Percentiles rank a stretch among this genome's conserved stretches.
Evolutionary conservation across 805 yeast species (phyloP).

Genomic region (Candida orba): DNA sequence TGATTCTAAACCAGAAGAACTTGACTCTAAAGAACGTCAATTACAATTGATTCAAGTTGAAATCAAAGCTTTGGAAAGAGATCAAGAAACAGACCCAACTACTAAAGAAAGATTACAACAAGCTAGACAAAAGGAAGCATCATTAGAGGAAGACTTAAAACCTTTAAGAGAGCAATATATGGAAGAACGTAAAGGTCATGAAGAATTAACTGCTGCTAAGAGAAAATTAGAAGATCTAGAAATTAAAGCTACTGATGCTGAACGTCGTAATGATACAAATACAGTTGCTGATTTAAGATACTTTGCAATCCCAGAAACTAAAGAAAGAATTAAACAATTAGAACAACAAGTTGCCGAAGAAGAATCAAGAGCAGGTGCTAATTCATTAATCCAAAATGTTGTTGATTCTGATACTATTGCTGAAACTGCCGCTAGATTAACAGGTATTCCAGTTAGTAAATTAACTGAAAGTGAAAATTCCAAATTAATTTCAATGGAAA

Average conservation of each 20-base stretch:
- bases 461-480: slow-evolving; percentile 92
- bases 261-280: slow-evolving; percentile 90
- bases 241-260: slow-evolving; percentile 91
- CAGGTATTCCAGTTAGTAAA: slow-evolving; percentile 95
- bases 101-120: slow-evolving; percentile 80
- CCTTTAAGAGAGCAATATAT: slow-evolving; percentile 83
- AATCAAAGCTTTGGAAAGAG: slow-evolving; percentile 94
- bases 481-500: slow-evolving; percentile 92
- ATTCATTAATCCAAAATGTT: slow-evolving; percentile 74
- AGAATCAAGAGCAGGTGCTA: slow-evolving; percentile 50
- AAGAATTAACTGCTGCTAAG: slow-evolving; percentile 82
- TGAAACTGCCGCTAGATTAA: slow-evolving; percentile 94
- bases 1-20: slow-evolving; percentile 95
- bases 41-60: slow-evolving; percentile 89
- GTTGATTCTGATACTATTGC: slow-evolving; percentile 90
- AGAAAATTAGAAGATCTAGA: slow-evolving; percentile 88
- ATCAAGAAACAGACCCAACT: slow-evolving; percentile 71
- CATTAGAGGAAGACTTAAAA: slow-evolving; percentile 72
- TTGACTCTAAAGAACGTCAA: slow-evolving; percentile 90
- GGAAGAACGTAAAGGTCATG: slow-evolving; percentile 86
- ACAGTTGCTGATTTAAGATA: slow-evolving; percentile 94
- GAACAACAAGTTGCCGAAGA: slow-evolving; percentile 78
- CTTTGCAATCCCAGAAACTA: slow-evolving; percentile 93
- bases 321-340: slow-evolving; percentile 63
- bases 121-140: slow-evolving; percentile 75